A percentile compares a stretch with the other conserved stretches of the same genome.
Evolutionary conservation across 257 asterid genomes (phyloP).

Genomic region (Solanum pinnatisectum): DNA sequence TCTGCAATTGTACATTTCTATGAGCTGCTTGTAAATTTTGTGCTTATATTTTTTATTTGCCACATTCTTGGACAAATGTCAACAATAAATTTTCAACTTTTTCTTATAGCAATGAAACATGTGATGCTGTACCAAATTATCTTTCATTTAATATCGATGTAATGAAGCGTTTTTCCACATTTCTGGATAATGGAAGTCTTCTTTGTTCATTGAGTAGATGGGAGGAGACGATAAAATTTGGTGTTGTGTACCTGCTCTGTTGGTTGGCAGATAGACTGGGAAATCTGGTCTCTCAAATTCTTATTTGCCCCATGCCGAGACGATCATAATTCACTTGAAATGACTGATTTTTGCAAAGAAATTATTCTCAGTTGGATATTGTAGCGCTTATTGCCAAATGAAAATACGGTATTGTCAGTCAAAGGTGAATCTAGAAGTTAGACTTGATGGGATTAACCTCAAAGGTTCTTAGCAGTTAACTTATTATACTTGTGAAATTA

Average conservation of each 20-base stretch:
- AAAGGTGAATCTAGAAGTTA: not conserved
- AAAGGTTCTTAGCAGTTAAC: not conserved
- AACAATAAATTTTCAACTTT: not conserved
- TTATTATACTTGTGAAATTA: not conserved
- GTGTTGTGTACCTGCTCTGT: not conserved
- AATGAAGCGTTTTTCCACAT: not conserved
- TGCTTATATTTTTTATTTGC: conserved; percentile 7
- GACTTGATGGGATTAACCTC: not conserved
- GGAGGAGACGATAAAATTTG: not conserved
- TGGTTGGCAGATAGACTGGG: not conserved
- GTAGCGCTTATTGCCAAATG: not conserved
- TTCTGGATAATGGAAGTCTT: not conserved
- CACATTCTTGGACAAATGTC: not conserved
- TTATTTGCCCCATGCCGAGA: not conserved
- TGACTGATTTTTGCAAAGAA: not conserved
- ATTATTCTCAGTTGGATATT: not conserved
- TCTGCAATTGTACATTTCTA: conserved; percentile 64
- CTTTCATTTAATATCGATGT: not conserved
- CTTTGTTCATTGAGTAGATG: not conserved
- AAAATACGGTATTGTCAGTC: not conserved
- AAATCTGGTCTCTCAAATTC: not conserved
- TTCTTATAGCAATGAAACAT: not conserved
- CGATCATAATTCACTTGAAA: not conserved
- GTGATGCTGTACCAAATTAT: not conserved
- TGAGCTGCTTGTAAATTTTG: conserved; percentile 43